Percentiles rank a stretch among this genome's conserved stretches.
Evolutionary conservation across 2,329 filamentous ascomycete genomes (phyloP).

Genomic region (Alternaria brassicicola): DNA sequence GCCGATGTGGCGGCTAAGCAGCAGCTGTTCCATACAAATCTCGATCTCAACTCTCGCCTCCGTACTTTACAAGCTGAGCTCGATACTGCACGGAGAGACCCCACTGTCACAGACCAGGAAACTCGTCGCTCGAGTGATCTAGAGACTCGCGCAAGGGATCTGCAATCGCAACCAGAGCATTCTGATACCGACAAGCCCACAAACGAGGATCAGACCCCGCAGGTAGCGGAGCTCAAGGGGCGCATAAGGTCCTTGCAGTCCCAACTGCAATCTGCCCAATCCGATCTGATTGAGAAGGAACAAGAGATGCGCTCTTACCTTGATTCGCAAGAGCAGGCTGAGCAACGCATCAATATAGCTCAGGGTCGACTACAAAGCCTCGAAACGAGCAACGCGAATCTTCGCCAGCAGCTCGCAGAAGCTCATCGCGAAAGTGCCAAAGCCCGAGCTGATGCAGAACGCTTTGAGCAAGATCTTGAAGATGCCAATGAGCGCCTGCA

Average conservation of each 20-base stretch:
- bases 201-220: slow-evolving; percentile 1
- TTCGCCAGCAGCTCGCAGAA: slow-evolving; percentile 45
- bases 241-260: slow-evolving; percentile 14
- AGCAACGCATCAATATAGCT: slow-evolving; percentile 33
- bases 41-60: slow-evolving; percentile 32
- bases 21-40: slow-evolving; percentile 32
- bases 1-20: slow-evolving; percentile 34
- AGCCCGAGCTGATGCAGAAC: slow-evolving; percentile 33
- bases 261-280: slow-evolving; percentile 31
- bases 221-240: slow-evolving; percentile 5
- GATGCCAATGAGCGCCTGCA: slow-evolving; percentile 34
- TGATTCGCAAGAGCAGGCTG: slow-evolving; percentile 32
- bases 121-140: not conserved
- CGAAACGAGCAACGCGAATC: slow-evolving; percentile 29
- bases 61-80: slow-evolving; percentile 28
- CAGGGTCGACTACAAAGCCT: slow-evolving; percentile 41
- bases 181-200: not conserved
- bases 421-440: slow-evolving; percentile 36
- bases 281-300: slow-evolving; percentile 31
- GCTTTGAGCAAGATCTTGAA: slow-evolving; percentile 33
- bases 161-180: not conserved
- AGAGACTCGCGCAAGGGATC: not conserved
- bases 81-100: slow-evolving; percentile 8
- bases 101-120: not conserved
- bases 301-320: slow-evolving; percentile 31